Evolutionary conservation across 208 protist genomes (phyloP), one percentile per base, ranked within the genome.

Genomic region (Acanthamoeba triangularis): DNA sequence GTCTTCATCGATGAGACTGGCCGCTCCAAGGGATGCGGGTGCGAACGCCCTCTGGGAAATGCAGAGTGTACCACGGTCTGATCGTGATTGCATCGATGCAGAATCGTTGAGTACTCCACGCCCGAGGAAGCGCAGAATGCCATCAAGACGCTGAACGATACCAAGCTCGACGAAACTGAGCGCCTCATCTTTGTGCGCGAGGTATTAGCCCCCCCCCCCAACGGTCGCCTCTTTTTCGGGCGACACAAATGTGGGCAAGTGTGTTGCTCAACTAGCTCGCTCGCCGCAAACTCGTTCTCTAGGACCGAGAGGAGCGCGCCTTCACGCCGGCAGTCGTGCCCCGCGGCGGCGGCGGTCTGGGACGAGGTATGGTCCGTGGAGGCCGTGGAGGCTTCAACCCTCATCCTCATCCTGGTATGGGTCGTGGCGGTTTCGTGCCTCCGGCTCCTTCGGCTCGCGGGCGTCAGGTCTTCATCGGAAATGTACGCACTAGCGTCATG

Each of bases 21-120:
- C n/a, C 85, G 85, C 35, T 92, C 85, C 85, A 92, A 92, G 85
- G 85, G 67, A 33, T 44, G 85, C 41, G 85, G 85, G 85, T 92
- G 14, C 25, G 85, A 2, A 54, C 49, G 49, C 13, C 49, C 49
- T 69, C n/a, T 49, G 49, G 37, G 1, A 41, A 41, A 41, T 41
- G 37, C 37, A 41, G 1, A 41, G 37, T 41, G 37, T 41, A 3
- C 37, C 37, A 3, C 37, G 37, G 37, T 41, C 37, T 47, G 28
- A 30, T 28, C 47, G 28, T 63, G 37, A 1, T 23, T 61, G 20
- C 41, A 28, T 47, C 47, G 13, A 16, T 52, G 59, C 54, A 92
- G 85, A 35, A 44, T 92, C 37, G 85, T 92, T 8, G 85, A 92
- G 85, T 92, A 72, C 33, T 56, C 18, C 56, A 92, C 85, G 2